Percentiles rank a stretch among this genome's conserved stretches.
These are phyloP conservation scores for Colletotrichum costaricense DNA, from an alignment of 2,329 filamentous ascomycete species.

Conservation along the genomic window DNA sequence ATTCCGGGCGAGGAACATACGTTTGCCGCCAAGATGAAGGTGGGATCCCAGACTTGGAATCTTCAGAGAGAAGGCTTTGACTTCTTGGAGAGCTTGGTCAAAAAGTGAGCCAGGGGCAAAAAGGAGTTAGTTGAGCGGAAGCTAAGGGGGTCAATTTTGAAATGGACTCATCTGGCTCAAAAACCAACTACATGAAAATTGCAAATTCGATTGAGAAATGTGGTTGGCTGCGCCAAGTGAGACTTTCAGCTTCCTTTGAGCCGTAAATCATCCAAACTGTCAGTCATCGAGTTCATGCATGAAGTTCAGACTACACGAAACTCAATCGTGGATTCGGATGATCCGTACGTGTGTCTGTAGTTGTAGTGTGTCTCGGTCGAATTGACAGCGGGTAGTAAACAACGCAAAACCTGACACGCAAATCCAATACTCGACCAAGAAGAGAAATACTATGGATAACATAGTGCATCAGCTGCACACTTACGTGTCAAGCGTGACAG, in stretches of 20 bases:
- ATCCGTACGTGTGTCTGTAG: not conserved
- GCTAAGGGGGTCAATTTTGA: not conserved
- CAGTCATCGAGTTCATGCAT: not conserved
- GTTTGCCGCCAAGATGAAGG: conserved; percentile 54
- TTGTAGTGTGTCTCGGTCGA: conserved; percentile 2
- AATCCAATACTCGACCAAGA: not conserved
- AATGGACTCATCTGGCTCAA: not conserved
- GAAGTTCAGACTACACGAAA: not conserved
- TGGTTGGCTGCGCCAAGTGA: not conserved
- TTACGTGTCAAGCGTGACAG: conserved; percentile 11
- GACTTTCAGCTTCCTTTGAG: not conserved
- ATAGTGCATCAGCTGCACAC: not conserved
- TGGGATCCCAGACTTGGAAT: conserved; percentile 47
- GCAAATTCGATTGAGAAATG: not conserved
- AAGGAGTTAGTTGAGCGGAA: not conserved
- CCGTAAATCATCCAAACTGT: too few relatives aligned
- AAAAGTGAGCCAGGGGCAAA: not conserved
- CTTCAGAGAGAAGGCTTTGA: conserved; percentile 53
- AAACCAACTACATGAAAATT: too few relatives aligned
- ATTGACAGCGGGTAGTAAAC: not conserved
- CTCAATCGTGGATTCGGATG: not conserved
- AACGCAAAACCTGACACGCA: not conserved
- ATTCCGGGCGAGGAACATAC: conserved; percentile 55
- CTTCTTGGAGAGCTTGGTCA: conserved; percentile 47
- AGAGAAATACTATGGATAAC: not conserved